These are phyloP conservation scores for Trametes gibbosa DNA, from an alignment of 768 basidiomycete genomes.

Conservation along the genomic window DNA sequence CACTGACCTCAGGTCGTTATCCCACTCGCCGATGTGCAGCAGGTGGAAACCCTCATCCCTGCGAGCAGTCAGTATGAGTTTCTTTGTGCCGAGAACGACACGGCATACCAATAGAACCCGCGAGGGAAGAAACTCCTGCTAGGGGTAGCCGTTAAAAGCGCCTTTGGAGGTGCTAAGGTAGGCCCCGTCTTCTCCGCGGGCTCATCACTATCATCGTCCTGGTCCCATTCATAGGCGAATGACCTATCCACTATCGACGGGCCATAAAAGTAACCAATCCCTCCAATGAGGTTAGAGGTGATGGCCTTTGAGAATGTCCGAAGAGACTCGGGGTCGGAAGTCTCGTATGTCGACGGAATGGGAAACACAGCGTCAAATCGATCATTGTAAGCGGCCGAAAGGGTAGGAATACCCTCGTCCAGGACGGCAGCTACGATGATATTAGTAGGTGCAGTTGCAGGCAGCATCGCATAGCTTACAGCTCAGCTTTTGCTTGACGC, in stretches of 20 bases:
- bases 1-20: constrained; percentile 75
- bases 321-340: constrained; percentile 47
- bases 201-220: constrained; percentile 54
- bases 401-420: constrained; percentile 66
- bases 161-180: constrained; percentile 67
- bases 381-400: constrained; percentile 55
- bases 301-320: constrained; percentile 81
- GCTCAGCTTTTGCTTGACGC: constrained; percentile 59
- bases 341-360: constrained; percentile 51
- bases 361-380: constrained; percentile 76
- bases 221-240: constrained; percentile 92
- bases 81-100: not conserved
- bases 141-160: constrained; percentile 87
- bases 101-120: constrained; percentile 87
- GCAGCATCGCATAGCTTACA: constrained; percentile 41
- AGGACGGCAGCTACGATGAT: constrained; percentile 52
- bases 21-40: constrained; percentile 88
- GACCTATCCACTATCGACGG: constrained; percentile 81
- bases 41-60: constrained; percentile 99
- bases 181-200: constrained; percentile 50
- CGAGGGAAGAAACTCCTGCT: constrained; percentile 96
- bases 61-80: not conserved
- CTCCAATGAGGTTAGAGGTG: constrained; percentile 89
- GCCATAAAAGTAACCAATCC: constrained; percentile 94
- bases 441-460: not conserved